Conservation (phyloP, 2,329 filamentous ascomycete genomes). For the Cladosporium sp. region DNA sequence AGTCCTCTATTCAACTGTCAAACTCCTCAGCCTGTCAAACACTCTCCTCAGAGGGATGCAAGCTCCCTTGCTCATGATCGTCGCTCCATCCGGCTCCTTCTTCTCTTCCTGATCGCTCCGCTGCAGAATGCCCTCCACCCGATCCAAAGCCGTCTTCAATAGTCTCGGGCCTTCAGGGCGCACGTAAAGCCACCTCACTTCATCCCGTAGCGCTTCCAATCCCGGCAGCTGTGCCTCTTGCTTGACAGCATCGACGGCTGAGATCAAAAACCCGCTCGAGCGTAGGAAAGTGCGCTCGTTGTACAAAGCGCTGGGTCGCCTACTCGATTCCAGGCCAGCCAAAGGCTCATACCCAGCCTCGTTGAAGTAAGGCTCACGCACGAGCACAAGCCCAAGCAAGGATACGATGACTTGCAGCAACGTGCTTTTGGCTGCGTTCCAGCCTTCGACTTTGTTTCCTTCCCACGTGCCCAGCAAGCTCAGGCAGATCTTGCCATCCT, state of each 20-base stretch:
- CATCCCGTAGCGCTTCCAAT: conserved; percentile 43
- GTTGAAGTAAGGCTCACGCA: conserved; percentile 59
- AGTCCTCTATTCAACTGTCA: neutral
- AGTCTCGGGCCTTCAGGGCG: conserved; percentile 30
- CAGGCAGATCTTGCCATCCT: conserved; percentile 58
- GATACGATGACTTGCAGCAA: conserved; percentile 45
- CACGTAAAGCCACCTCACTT: conserved; percentile 51
- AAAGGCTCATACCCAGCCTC: conserved; percentile 57
- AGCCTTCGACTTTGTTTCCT: conserved; percentile 49
- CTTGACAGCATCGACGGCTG: conserved; percentile 37
- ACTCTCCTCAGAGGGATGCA: conserved; percentile 22
- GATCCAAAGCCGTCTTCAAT: conserved; percentile 41
- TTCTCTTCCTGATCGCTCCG: conserved; percentile 30
- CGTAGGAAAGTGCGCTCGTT: conserved; percentile 26
- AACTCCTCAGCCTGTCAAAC: neutral
- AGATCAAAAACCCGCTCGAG: conserved; percentile 23
- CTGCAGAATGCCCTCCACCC: conserved; percentile 38
- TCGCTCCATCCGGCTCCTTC: conserved; percentile 40
- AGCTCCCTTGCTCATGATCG: conserved; percentile 45
- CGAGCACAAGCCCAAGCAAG: conserved; percentile 36
- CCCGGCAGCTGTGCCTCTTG: conserved; percentile 15
- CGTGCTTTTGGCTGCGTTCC: conserved; percentile 50
- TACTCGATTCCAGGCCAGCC: conserved; percentile 23
- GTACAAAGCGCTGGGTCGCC: conserved; percentile 25
- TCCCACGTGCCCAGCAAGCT: conserved; percentile 58